phyloP scores from a whole-genome alignment of 768 basidiomycete species.

The Pleurotus tuber-regium region DNA sequence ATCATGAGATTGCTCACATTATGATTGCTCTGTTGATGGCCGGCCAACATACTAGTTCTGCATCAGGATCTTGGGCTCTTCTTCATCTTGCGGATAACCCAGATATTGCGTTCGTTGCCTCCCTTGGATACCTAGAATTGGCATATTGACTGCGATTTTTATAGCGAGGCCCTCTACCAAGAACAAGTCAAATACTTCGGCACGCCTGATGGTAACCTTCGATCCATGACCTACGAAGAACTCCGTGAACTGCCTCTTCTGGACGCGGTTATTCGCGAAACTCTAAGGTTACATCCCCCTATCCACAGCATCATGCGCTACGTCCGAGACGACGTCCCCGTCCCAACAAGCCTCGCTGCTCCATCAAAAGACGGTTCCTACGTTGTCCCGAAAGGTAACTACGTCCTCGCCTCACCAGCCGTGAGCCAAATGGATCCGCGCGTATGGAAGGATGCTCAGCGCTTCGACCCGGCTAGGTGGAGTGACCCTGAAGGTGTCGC shows the following conservation, averaged over 20 bases:
- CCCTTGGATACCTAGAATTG: background rate
- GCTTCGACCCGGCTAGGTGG: conserved; percentile 87
- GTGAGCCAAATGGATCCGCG: conserved; percentile 84
- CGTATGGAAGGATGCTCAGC: conserved; percentile 70
- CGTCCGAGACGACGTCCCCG: conserved; percentile 79
- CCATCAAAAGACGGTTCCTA: conserved; percentile 74
- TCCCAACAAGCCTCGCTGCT: conserved; percentile 78
- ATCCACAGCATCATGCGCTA: conserved; percentile 96
- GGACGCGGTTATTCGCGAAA: conserved; percentile 91
- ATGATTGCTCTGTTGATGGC: conserved; percentile 99
- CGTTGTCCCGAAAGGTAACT: conserved; percentile 88
- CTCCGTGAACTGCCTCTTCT: conserved; percentile 79
- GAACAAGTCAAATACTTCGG: conserved; percentile 87
- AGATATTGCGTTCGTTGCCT: conserved; percentile 63
- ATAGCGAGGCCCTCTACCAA: conserved; percentile 77
- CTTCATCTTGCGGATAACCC: conserved; percentile 80
- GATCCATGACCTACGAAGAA: conserved; percentile 82
- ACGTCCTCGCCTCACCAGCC: conserved; percentile 84
- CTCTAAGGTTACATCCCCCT: conserved; percentile 89
- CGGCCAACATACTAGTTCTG: conserved; percentile 96
- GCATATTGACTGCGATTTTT: conserved; percentile 1
- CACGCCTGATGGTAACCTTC: conserved; percentile 76
- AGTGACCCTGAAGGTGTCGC: conserved; percentile 80
- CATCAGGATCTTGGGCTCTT: conserved; percentile 87
- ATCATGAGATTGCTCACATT: conserved; percentile 95